Evolutionary conservation across 2,329 filamentous ascomycete species (phyloP).

Genomic region (Fusarium tricinctum): DNA sequence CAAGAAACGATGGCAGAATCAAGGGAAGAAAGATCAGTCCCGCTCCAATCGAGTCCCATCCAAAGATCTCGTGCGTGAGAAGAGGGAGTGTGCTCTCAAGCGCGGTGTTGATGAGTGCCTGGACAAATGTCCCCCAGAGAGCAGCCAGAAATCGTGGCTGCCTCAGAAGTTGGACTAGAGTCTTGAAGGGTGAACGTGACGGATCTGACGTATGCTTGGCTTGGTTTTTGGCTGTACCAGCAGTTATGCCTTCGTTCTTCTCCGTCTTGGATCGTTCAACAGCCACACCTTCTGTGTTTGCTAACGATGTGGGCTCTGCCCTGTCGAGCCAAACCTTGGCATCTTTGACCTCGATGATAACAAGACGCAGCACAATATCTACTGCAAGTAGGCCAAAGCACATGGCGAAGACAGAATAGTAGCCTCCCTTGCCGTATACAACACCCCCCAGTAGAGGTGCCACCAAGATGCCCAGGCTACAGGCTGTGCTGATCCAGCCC

Average conservation of each 20-base stretch:
- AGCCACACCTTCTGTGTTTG: constrained; percentile 9
- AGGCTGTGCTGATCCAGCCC: constrained; percentile 54
- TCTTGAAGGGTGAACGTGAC: constrained; percentile 38
- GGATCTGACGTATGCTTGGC: constrained; percentile 9
- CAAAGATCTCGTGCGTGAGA: constrained; percentile 49
- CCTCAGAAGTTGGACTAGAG: constrained; percentile 47
- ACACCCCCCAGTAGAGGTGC: constrained; percentile 54
- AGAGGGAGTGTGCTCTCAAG: constrained; percentile 55
- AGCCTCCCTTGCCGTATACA: constrained; percentile 53
- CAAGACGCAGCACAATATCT: constrained; percentile 52
- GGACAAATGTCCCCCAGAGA: constrained; percentile 54
- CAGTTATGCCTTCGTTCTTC: neutral
- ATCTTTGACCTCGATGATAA: constrained; percentile 53
- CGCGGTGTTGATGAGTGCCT: constrained; percentile 52
- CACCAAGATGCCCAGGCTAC: constrained; percentile 52
- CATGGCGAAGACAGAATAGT: constrained; percentile 55
- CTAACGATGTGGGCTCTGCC: neutral
- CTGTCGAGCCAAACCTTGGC: constrained; percentile 49
- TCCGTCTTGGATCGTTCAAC: neutral
- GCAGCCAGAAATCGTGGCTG: constrained; percentile 53
- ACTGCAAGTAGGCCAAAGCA: constrained; percentile 54
- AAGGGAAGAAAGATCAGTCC: constrained; percentile 55
- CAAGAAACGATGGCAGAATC: constrained; percentile 51
- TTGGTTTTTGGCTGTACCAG: constrained; percentile 4
- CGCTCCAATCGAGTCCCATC: constrained; percentile 54